Evolutionary conservation across 202 grass and related monocot genomes (phyloP).

Genomic region (Eragrostis tef): DNA sequence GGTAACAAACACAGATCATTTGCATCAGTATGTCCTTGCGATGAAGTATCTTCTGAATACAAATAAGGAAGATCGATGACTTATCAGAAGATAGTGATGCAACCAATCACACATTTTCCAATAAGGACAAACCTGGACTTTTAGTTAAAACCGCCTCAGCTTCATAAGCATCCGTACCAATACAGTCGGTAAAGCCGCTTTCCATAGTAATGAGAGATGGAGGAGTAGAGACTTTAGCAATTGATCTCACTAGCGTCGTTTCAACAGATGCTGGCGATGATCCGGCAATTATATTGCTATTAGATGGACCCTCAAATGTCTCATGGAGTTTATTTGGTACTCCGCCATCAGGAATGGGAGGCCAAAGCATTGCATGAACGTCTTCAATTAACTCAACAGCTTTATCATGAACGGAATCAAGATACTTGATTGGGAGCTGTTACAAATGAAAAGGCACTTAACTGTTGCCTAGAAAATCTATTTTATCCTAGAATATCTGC

Average conservation of each 20-base stretch:
- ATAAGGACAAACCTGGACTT: slow-evolving; percentile 43
- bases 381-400: slow-evolving; percentile 54
- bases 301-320: slow-evolving; percentile 27
- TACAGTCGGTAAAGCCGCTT: slow-evolving; percentile 7
- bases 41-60: slow-evolving; percentile 34
- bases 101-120: slow-evolving; percentile 17
- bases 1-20: slow-evolving; percentile 22
- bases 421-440: slow-evolving; percentile 51
- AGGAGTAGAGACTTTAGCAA: slow-evolving; percentile 30
- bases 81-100: slow-evolving; percentile 23
- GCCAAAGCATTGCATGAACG: slow-evolving; percentile 36
- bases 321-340: background rate
- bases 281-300: background rate
- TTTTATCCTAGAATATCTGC: slow-evolving; percentile 15
- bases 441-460: slow-evolving; percentile 32
- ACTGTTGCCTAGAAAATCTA: slow-evolving; percentile 21
- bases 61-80: background rate
- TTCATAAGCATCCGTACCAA: slow-evolving; percentile 41
- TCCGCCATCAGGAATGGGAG: slow-evolving; percentile 16
- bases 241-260: slow-evolving; percentile 7
- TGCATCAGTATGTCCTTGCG: slow-evolving; percentile 6
- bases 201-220: slow-evolving; percentile 15
- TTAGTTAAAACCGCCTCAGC: slow-evolving; percentile 36
- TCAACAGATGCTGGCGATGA: slow-evolving; percentile 34
- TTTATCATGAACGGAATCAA: slow-evolving; percentile 54